Percentiles rank a stretch among this genome's conserved stretches.
Evolutionary conservation across 2,329 filamentous ascomycete species (phyloP).

Genomic region (Knoxdaviesia capensis): DNA sequence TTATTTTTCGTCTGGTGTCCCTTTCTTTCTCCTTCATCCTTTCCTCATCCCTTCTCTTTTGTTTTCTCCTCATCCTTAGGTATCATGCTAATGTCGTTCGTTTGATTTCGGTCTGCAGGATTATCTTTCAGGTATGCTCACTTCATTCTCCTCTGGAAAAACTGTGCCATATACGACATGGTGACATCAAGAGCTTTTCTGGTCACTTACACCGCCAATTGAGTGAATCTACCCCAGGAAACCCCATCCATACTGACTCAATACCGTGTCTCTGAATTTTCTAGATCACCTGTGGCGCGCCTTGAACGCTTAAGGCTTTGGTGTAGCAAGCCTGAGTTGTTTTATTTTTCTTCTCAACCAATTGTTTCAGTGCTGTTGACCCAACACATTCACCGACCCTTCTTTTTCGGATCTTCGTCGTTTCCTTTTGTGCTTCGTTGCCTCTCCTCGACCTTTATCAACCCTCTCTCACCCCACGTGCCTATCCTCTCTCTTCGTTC

Average conservation of each 20-base stretch:
- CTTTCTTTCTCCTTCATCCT: too few relatives aligned
- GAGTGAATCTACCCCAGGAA: constrained; percentile 21
- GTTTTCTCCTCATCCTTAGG: too few relatives aligned
- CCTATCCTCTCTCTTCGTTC: too few relatives aligned
- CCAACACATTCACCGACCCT: constrained; percentile 2
- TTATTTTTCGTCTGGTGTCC: too few relatives aligned
- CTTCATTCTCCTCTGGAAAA: constrained; percentile 5
- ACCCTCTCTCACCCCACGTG: too few relatives aligned
- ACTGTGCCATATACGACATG: constrained; percentile 1
- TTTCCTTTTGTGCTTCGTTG: constrained; percentile 6
- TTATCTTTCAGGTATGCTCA: constrained; percentile 51
- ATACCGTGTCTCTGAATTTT: not conserved
- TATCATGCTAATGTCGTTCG: too few relatives aligned
- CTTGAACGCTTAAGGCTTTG: constrained; percentile 8
- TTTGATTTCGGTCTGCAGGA: constrained; percentile 24
- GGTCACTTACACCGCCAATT: too few relatives aligned
- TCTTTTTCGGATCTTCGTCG: constrained; percentile 5
- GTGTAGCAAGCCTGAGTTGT: too few relatives aligned
- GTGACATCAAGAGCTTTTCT: too few relatives aligned
- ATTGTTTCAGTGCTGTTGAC: constrained; percentile 1
- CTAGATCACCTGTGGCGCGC: constrained; percentile 21
- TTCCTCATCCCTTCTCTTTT: too few relatives aligned
- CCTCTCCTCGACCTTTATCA: constrained; percentile 3
- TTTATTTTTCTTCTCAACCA: too few relatives aligned
- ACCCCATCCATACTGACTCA: constrained; percentile 17